Evolutionary conservation across 106 monocot species (phyloP).

Genomic region (Posidonia australis): DNA sequence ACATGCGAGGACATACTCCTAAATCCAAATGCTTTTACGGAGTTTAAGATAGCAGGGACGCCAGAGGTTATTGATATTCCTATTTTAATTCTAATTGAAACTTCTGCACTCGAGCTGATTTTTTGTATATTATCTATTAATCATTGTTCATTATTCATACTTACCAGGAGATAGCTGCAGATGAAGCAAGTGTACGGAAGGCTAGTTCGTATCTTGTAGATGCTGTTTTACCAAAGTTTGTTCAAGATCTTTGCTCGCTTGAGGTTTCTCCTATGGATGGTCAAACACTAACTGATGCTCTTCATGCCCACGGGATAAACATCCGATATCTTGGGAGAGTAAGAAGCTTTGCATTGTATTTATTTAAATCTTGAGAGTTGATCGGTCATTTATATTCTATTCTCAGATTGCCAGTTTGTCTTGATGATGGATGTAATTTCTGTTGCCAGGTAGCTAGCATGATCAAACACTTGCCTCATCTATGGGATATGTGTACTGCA

Average conservation of each 20-base stretch:
- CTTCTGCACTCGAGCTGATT: not conserved
- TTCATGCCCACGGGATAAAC: slow-evolving; percentile 94
- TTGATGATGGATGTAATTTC: slow-evolving; percentile 9
- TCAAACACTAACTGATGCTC: slow-evolving; percentile 81
- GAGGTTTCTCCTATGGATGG: slow-evolving; percentile 99
- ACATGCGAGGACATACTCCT: slow-evolving; percentile 42
- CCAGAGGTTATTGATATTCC: slow-evolving; percentile 41
- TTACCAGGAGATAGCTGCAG: slow-evolving; percentile 70
- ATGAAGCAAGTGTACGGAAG: slow-evolving; percentile 74
- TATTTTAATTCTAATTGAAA: not conserved
- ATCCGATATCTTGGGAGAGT: slow-evolving; percentile 93
- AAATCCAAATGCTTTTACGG: slow-evolving; percentile 96
- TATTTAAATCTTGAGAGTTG: not conserved
- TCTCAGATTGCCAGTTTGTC: not conserved
- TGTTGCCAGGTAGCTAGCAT: slow-evolving; percentile 54
- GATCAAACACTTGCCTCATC: slow-evolving; percentile 74
- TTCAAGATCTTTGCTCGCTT: slow-evolving; percentile 79
- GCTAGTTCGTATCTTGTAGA: slow-evolving; percentile 71
- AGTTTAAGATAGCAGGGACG: slow-evolving; percentile 71
- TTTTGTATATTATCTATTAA: not conserved
- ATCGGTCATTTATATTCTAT: not conserved
- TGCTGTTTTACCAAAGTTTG: slow-evolving; percentile 76
- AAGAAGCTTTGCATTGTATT: slow-evolving; percentile 2
- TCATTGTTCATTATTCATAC: not conserved
- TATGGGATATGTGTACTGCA: slow-evolving; percentile 58